Evolutionary conservation across 2,329 filamentous ascomycete genomes (phyloP).

Genomic region (Ascocoryne sarcoides): DNA sequence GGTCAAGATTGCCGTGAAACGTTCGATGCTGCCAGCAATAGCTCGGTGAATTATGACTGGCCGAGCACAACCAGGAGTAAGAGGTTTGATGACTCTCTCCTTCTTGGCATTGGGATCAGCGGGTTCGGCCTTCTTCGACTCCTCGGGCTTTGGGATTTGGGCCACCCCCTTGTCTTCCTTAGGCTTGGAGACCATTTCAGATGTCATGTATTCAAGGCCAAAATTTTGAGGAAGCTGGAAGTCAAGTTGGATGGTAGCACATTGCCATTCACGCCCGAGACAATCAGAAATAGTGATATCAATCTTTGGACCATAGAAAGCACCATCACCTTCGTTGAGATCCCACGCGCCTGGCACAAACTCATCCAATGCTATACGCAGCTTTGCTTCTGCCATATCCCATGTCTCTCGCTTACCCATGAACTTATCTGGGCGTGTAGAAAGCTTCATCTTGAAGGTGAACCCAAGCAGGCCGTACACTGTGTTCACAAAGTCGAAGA

Average conservation of each 20-base stretch:
- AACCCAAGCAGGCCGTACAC: slow-evolving; percentile 81
- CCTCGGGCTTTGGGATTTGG: slow-evolving; percentile 32
- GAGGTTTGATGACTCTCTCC: slow-evolving; percentile 37
- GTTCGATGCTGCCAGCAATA: slow-evolving; percentile 63
- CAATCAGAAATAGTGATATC: slow-evolving; percentile 92
- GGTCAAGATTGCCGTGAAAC: slow-evolving; percentile 65
- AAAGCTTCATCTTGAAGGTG: slow-evolving; percentile 89
- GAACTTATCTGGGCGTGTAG: slow-evolving; percentile 80
- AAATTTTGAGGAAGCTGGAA: slow-evolving; percentile 83
- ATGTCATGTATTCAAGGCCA: slow-evolving; percentile 76
- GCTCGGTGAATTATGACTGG: slow-evolving; percentile 85
- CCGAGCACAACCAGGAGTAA: slow-evolving; percentile 63
- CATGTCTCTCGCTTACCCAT: slow-evolving; percentile 81
- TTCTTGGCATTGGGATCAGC: slow-evolving; percentile 32
- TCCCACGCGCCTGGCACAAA: slow-evolving; percentile 72
- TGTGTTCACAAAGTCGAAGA: slow-evolving; percentile 79
- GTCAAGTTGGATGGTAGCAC: slow-evolving; percentile 89
- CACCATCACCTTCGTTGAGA: slow-evolving; percentile 88
- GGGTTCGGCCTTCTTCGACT: slow-evolving; percentile 36
- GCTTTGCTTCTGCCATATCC: slow-evolving; percentile 76
- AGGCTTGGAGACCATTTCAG: slow-evolving; percentile 46
- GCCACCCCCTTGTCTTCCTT: slow-evolving; percentile 30
- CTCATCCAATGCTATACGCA: slow-evolving; percentile 69
- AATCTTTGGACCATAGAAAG: slow-evolving; percentile 98
- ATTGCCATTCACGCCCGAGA: slow-evolving; percentile 75